A percentile compares a stretch with the other conserved stretches of the same genome.
Conservation (phyloP, 176 grass and related monocot species). For the Musa acuminata region DNA sequence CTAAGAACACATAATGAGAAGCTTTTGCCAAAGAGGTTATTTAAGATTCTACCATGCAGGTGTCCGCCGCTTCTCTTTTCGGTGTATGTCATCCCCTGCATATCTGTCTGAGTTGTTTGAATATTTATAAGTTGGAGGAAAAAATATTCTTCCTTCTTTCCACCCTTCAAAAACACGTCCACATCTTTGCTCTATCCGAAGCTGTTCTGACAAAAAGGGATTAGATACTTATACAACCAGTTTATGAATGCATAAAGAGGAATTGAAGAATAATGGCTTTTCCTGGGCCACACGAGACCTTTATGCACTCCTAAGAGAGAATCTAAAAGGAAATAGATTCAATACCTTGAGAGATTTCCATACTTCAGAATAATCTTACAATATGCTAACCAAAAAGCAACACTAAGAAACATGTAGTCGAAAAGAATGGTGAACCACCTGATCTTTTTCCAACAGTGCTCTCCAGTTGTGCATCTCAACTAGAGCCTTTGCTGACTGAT, state of each 20-base stretch:
- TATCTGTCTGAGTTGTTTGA: slow-evolving; percentile 94
- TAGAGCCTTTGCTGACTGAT: slow-evolving; percentile 69
- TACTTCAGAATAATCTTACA: slow-evolving; percentile 1
- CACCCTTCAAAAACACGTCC: slow-evolving; percentile 86
- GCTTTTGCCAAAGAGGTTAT: neutral
- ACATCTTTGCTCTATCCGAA: slow-evolving; percentile 64
- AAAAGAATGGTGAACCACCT: slow-evolving; percentile 38
- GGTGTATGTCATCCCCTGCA: slow-evolving; percentile 57
- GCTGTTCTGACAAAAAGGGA: slow-evolving; percentile 38
- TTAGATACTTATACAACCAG: neutral
- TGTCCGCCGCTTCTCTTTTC: slow-evolving; percentile 88
- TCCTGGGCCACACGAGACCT: neutral
- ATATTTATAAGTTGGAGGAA: slow-evolving; percentile 97
- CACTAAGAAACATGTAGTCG: neutral
- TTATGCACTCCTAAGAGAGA: neutral
- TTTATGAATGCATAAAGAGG: neutral
- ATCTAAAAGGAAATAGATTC: slow-evolving; percentile 5
- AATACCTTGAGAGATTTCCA: slow-evolving; percentile 2
- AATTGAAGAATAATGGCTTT: slow-evolving; percentile 1
- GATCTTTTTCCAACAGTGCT: slow-evolving; percentile 87
- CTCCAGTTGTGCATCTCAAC: slow-evolving; percentile 97
- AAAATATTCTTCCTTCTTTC: slow-evolving; percentile 97
- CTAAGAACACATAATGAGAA: neutral
- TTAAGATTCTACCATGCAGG: slow-evolving; percentile 68
- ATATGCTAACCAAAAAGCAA: neutral